phyloP scores from a whole-genome alignment of 345 rosid species.

The Firmiana major region DNA sequence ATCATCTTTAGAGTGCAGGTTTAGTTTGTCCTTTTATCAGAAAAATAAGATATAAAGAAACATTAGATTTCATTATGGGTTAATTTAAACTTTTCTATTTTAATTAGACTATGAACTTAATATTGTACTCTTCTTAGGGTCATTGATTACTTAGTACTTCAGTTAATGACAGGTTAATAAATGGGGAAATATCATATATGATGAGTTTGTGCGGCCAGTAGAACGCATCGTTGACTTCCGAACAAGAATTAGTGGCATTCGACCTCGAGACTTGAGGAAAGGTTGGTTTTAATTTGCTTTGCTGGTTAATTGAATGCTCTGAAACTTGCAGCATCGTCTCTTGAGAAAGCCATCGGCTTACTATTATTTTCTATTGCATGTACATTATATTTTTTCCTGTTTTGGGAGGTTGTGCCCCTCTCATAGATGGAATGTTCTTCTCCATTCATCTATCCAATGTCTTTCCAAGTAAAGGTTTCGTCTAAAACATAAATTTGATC shows the following conservation, averaged over 20 bases:
- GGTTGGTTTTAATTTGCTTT: conserved; percentile 39
- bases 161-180: conserved; percentile 68
- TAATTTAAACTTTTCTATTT: neutral
- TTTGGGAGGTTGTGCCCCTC: neutral
- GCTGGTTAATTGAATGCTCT: conserved; percentile 1
- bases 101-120: neutral
- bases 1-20: neutral
- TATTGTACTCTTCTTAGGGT: neutral
- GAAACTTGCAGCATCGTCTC: neutral
- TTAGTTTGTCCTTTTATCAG: neutral
- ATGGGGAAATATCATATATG: conserved; percentile 87
- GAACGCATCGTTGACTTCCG: conserved; percentile 90
- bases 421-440: neutral
- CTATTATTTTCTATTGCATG: neutral
- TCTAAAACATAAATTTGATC: neutral
- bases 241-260: conserved; percentile 84
- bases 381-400: neutral
- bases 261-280: conserved; percentile 74
- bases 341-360: neutral
- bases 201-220: conserved; percentile 92
- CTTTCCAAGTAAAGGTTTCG: neutral
- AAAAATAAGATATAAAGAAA: neutral
- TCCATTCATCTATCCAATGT: neutral
- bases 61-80: neutral
- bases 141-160: conserved; percentile 14